A percentile compares a stretch with the other conserved stretches of the same genome.
Evolutionary conservation across 352 stramenopile species (phyloP).

Genomic region (Pythium aquatile): DNA sequence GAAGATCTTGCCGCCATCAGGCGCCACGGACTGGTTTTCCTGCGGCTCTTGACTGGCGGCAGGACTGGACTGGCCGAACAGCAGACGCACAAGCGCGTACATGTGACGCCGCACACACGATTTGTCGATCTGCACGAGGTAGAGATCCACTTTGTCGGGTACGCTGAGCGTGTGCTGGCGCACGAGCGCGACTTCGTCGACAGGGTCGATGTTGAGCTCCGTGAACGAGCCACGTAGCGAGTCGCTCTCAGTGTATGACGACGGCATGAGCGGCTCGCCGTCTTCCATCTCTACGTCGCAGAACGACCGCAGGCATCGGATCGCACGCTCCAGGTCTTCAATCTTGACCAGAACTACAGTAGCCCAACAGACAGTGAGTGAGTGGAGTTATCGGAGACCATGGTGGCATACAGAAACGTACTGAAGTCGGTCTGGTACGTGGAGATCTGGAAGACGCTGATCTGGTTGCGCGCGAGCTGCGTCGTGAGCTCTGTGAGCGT

Average conservation of each 20-base stretch:
- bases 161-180: constrained; percentile 59
- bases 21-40: background rate
- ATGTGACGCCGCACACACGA: constrained; percentile 46
- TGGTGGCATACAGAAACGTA: constrained; percentile 17
- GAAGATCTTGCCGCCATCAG: constrained; percentile 34
- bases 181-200: constrained; percentile 29
- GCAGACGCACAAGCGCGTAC: constrained; percentile 51
- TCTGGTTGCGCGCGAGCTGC: constrained; percentile 41
- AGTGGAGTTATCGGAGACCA: background rate
- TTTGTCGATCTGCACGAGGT: constrained; percentile 54
- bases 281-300: constrained; percentile 57
- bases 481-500: constrained; percentile 64
- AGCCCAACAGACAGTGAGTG: background rate
- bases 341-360: constrained; percentile 54
- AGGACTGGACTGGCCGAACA: constrained; percentile 33
- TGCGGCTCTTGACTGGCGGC: background rate
- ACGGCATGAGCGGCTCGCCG: constrained; percentile 25
- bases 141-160: constrained; percentile 42
- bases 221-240: background rate
- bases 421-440: constrained; percentile 74
- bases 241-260: constrained; percentile 4
- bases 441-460: constrained; percentile 74
- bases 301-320: constrained; percentile 51
- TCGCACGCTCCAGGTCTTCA: constrained; percentile 45
- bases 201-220: constrained; percentile 7